phyloP scores from a whole-genome alignment of 805 yeast genomes.

The Yarrowia osloensis region DNA sequence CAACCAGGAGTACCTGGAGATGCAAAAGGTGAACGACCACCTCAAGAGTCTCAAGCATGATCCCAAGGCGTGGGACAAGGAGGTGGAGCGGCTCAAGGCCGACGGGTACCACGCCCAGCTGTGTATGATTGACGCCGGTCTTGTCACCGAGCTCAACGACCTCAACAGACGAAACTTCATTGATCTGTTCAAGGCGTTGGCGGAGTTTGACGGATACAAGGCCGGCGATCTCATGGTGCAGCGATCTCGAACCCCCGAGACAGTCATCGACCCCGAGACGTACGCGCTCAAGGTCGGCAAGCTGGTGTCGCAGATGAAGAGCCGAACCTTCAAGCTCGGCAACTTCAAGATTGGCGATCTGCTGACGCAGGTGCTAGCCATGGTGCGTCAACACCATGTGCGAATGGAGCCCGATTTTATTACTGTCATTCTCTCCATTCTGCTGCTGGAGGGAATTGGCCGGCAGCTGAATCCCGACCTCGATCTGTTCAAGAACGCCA shows the following conservation, averaged over 20 bases:
- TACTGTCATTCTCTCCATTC: constrained; percentile 90
- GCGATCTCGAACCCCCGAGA: constrained; percentile 90
- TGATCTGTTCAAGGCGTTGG: constrained; percentile 82
- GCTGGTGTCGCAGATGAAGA: constrained; percentile 76
- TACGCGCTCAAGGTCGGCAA: constrained; percentile 87
- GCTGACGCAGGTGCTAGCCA: constrained; percentile 77
- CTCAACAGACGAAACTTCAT: constrained; percentile 80
- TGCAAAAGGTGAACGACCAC: constrained; percentile 36
- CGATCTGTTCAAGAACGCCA: constrained; percentile 90
- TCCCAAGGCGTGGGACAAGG: constrained; percentile 49
- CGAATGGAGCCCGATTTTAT: constrained; percentile 97
- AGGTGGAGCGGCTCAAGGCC: constrained; percentile 50
- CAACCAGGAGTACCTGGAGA: constrained; percentile 33
- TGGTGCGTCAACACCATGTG: constrained; percentile 94
- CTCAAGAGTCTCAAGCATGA: constrained; percentile 38
- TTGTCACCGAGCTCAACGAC: constrained; percentile 84
- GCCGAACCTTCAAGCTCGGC: constrained; percentile 89
- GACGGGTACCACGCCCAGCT: constrained; percentile 78
- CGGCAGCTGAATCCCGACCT: constrained; percentile 89
- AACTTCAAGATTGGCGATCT: constrained; percentile 90
- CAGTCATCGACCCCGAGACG: constrained; percentile 78
- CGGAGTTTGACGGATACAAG: constrained; percentile 88
- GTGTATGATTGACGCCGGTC: constrained; percentile 89
- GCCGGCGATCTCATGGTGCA: constrained; percentile 97
- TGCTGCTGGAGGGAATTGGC: constrained; percentile 92